Conservation (phyloP, 2,329 filamentous ascomycete genomes). For the Aspergillus chevalieri region DNA sequence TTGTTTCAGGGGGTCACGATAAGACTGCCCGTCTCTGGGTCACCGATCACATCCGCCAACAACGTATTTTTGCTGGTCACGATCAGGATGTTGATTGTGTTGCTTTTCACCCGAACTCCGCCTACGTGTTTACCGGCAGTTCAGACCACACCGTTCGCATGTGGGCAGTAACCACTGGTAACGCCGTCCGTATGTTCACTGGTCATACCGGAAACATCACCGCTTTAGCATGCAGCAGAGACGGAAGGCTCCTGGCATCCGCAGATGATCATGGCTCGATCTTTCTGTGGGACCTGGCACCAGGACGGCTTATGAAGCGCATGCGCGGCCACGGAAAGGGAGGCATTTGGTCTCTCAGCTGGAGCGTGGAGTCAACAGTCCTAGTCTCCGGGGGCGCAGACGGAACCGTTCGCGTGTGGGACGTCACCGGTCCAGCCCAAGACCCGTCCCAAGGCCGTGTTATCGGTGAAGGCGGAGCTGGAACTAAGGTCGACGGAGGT, state of each 20-base stretch:
- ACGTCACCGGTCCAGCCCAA: conserved; percentile 68
- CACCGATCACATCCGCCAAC: conserved; percentile 83
- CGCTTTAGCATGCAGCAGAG: conserved; percentile 75
- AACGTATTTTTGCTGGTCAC: conserved; percentile 84
- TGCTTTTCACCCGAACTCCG: conserved; percentile 90
- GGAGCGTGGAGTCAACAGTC: conserved; percentile 86
- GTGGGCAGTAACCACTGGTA: conserved; percentile 89
- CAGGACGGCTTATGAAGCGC: conserved; percentile 78
- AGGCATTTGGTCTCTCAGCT: conserved; percentile 87
- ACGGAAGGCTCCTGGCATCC: conserved; percentile 84
- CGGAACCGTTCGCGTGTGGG: conserved; percentile 90
- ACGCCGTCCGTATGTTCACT: conserved; percentile 83
- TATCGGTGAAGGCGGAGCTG: conserved; percentile 44
- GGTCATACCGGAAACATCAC: conserved; percentile 87
- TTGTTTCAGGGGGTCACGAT: conserved; percentile 79
- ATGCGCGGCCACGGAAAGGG: conserved; percentile 91
- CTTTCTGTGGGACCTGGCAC: conserved; percentile 87
- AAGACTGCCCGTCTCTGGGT: conserved; percentile 87
- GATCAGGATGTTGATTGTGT: conserved; percentile 87
- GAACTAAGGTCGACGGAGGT: conserved; percentile 47
- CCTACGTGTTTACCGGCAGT: conserved; percentile 88
- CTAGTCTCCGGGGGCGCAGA: conserved; percentile 88
- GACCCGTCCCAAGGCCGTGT: conserved; percentile 49
- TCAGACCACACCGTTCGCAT: conserved; percentile 92
- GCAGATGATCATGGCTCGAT: conserved; percentile 86